Evolutionary conservation across 495 filamentous ascomycete species (phyloP), one percentile per base, ranked within the genome.

Genomic region (Annulohypoxylon moriforme): DNA sequence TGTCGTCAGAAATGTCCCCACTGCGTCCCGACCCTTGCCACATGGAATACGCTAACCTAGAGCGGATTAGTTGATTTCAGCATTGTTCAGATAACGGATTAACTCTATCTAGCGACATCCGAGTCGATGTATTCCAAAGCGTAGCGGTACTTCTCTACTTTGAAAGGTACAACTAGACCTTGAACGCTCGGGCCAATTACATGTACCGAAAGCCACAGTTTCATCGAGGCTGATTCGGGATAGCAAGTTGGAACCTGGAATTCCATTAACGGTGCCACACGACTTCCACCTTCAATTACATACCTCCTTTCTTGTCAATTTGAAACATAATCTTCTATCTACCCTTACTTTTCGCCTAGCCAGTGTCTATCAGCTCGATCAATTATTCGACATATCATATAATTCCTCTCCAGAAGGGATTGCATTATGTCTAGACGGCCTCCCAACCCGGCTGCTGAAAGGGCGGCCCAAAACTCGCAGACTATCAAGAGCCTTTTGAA

Each of bases 401-500:
- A 18, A 46, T 65, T 29, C 27, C 13, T 18, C 27, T 16, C 14
- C 18, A 16, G 20, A 33, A 65, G 46, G 25, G 4, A 38, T 58
- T 20, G 29, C 22, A 53, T 40, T 24, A 99, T 99, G 96, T 98
- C 95, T 80, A 90, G 95, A 84, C 91, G 96, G 76, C 82, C 85
- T 24, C 85, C 88, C n/a, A 92, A 92, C 77, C 88, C 90, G 61
- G 89, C 87, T 67, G 91, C 93, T 61, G 91, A 94, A 78, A 91
- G 93, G 80, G 92, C 91, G 77, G 93, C 93, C 61, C 90, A 94
- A 77, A 98, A 98, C 82, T 89, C 91, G 79, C 86, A 90, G 77
- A 94, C 92, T 11, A 94, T 99, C 80, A 98, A 98, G 83, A 91
- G 82, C 72, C 86, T 99, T 64, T 81, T 97, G 82, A 98, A 98